Evolutionary conservation across 768 basidiomycete species (phyloP), one percentile per base, ranked within the genome.

Genomic region (Podaxis sp.): DNA sequence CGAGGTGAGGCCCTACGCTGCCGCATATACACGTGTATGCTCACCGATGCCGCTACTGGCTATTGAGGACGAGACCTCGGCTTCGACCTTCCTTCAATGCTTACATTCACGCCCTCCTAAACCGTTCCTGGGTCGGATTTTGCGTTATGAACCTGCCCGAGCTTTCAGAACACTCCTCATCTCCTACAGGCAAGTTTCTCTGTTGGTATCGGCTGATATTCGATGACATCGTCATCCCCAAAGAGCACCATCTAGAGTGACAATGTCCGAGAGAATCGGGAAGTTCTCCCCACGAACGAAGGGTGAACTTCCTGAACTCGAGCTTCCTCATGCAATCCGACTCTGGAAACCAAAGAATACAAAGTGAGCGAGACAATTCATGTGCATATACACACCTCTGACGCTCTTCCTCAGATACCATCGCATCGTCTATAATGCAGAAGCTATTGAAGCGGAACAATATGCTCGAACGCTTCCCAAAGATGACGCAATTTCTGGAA

Each of bases 111-210:
- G 75, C 28, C 70, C 80, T 13, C 86, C 84, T 13, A 84, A 82
- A 67, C 87, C 80, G 10, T 91, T 92, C 70, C 74, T 90, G 66
- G 92, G 92, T 53, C 83, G 90, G 46, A 78, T 79, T 62, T 76
- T 94, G 65, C 91, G 92, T 49, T 93, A 86, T 64, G 92, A 94
- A 66, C 84, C 83, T 24, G 91, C 92, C 13, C 84, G 90, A 64
- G 89, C 90, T 13, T 88, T 87, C 67, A 83, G 89, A 66, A 85
- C 90, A 36, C 76, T 94, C 22, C 77, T 90, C 60, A 77, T 94
- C 56, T 93, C 92, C 26, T 93, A 90, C 73, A 81, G 89, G 90
- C 87, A 64, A 52, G 76, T 68, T 28, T 22, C 30, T 20, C 59
- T 48, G 13, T 17, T 28, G 58, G 2, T 28, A 8, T 24, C 30